Conservation (phyloP, 2,329 filamentous ascomycete genomes). For the Pseudogymnoascus sp. region DNA sequence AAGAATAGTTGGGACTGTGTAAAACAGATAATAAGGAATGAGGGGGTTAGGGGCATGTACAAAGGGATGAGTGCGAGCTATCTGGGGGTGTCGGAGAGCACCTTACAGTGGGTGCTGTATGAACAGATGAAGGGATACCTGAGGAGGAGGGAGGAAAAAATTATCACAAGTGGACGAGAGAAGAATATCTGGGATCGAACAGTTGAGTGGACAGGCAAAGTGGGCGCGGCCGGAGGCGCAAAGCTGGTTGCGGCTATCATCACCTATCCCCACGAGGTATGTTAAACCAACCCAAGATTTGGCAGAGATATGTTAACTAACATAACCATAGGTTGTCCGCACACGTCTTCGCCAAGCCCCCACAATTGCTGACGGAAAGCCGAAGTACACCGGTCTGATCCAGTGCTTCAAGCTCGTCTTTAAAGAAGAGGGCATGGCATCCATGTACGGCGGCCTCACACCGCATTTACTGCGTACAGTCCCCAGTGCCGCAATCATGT, state of each 20-base stretch:
- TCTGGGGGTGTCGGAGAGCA: slow-evolving; percentile 81
- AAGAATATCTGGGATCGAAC: slow-evolving; percentile 67
- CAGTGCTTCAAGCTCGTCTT: slow-evolving; percentile 86
- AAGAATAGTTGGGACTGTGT: slow-evolving; percentile 85
- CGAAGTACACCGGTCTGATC: slow-evolving; percentile 81
- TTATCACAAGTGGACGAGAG: slow-evolving; percentile 50
- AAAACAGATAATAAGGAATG: slow-evolving; percentile 69
- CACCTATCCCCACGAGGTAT: slow-evolving; percentile 87
- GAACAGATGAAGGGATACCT: slow-evolving; percentile 83
- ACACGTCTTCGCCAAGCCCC: slow-evolving; percentile 82
- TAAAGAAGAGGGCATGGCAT: slow-evolving; percentile 79
- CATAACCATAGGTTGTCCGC: slow-evolving; percentile 56
- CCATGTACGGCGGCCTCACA: slow-evolving; percentile 83
- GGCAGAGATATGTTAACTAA: slow-evolving; percentile 5
- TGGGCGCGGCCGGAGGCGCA: slow-evolving; percentile 70
- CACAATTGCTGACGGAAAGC: slow-evolving; percentile 53
- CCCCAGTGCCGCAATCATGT: slow-evolving; percentile 92
- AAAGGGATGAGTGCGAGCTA: slow-evolving; percentile 88
- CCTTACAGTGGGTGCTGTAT: slow-evolving; percentile 89
- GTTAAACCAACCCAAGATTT: slow-evolving; percentile 19
- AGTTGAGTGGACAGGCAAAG: slow-evolving; percentile 71
- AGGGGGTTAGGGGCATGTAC: slow-evolving; percentile 78
- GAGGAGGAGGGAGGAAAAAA: slow-evolving; percentile 52
- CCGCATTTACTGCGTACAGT: slow-evolving; percentile 88
- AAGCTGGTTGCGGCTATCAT: slow-evolving; percentile 79